Conservation (phyloP, 257 asterid genomes). For the Galeopsis tetrahit region DNA sequence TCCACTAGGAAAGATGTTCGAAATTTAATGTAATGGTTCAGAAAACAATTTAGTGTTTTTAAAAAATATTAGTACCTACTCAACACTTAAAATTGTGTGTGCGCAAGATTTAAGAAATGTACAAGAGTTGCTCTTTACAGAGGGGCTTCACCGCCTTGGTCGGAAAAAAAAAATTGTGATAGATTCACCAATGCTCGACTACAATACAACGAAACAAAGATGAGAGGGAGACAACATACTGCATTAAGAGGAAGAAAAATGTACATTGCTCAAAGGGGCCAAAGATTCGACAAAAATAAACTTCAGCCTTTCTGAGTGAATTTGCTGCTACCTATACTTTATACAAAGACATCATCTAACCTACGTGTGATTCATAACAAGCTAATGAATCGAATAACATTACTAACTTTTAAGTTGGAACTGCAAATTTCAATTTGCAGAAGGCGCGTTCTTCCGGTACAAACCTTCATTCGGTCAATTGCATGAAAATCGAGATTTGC, state of each 20-base stretch:
- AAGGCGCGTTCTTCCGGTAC: constrained; percentile 23
- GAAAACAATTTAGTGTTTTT: neutral
- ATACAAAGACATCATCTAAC: constrained; percentile 44
- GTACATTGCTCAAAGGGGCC: constrained; percentile 52
- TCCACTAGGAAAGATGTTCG: neutral
- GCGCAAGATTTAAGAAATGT: no score
- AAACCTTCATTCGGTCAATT: constrained; percentile 8
- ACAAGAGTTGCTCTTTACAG: no score
- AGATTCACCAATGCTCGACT: no score
- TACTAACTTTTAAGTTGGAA: constrained; percentile 22
- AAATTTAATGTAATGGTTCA: neutral
- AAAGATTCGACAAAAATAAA: constrained; percentile 43
- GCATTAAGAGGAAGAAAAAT: constrained; percentile 43
- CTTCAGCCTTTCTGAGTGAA: constrained; percentile 43
- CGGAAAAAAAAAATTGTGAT: no score
- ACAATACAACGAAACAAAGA: neutral
- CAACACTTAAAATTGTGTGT: no score
- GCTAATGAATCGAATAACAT: constrained; percentile 22
- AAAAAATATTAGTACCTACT: no score
- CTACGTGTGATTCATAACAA: constrained; percentile 43
- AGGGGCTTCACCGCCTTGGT: no score
- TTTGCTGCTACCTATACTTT: constrained; percentile 45
- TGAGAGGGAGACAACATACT: constrained; percentile 30
- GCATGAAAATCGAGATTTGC: constrained; percentile 16
- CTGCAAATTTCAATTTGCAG: constrained; percentile 36